Conservation (phyloP, 306 rosid genomes). For the Morella rubra region DNA sequence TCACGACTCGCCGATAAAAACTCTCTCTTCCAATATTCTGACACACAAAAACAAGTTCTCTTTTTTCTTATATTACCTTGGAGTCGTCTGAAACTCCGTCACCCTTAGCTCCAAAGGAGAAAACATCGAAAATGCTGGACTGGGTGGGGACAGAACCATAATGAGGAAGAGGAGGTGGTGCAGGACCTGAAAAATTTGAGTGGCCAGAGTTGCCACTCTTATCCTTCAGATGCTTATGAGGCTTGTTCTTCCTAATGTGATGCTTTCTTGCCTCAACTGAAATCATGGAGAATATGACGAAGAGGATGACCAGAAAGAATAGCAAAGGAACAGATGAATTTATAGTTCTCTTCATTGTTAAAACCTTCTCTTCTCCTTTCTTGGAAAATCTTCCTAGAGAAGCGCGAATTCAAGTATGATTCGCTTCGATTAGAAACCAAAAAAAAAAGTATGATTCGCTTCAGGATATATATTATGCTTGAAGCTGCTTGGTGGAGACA, state of each 20-base stretch:
- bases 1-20: neutral
- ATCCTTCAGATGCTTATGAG: conserved; percentile 46
- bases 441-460: conserved; percentile 13
- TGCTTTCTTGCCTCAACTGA: conserved; percentile 72
- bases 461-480: conserved; percentile 26
- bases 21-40: neutral
- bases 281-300: conserved; percentile 36
- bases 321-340: conserved; percentile 35
- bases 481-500: neutral
- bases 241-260: conserved; percentile 42
- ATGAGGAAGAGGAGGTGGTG: conserved; percentile 49
- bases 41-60: neutral
- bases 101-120: conserved; percentile 82
- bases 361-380: conserved; percentile 7
- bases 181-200: conserved; percentile 38
- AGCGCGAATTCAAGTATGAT: conserved; percentile 2
- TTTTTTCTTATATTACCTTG: conserved; percentile 40
- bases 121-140: conserved; percentile 42
- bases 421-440: no score
- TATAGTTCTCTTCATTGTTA: conserved; percentile 42
- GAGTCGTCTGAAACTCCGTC: conserved; percentile 82
- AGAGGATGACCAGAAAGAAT: conserved; percentile 33
- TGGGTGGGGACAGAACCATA: conserved; percentile 29
- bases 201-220: conserved; percentile 30
- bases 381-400: neutral